Conservation (phyloP, 2,329 filamentous ascomycete species). For the Didymella lethalis region DNA sequence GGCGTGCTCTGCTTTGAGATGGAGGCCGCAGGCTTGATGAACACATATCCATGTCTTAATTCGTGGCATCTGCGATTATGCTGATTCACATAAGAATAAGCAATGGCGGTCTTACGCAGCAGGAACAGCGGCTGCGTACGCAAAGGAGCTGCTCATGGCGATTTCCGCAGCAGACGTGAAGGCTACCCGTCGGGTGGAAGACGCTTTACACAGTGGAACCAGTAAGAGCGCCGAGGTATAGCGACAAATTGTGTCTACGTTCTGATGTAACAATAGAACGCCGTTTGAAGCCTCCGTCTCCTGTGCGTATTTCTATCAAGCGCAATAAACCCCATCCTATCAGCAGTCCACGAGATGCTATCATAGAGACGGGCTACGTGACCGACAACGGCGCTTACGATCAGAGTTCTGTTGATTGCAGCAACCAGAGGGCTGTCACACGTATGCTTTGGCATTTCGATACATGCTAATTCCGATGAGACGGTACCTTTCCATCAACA, state of each 20-base stretch:
- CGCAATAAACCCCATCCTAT: background rate
- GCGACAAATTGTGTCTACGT: background rate
- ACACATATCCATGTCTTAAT: slow-evolving; percentile 12
- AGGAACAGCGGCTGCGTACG: slow-evolving; percentile 11
- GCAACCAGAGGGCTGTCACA: background rate
- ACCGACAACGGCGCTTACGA: background rate
- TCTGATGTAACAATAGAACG: background rate
- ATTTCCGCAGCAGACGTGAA: slow-evolving; percentile 20
- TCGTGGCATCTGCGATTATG: slow-evolving; percentile 17
- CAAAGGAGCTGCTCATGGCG: slow-evolving; percentile 17
- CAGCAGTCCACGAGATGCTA: background rate
- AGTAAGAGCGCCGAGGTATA: background rate
- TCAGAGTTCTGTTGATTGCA: background rate
- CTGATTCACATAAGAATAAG: slow-evolving; percentile 17
- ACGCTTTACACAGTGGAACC: background rate
- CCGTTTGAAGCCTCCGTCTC: background rate
- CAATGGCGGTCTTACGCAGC: slow-evolving; percentile 12
- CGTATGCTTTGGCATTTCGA: too few relatives aligned
- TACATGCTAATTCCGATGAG: background rate
- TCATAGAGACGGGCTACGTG: background rate
- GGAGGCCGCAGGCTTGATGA: slow-evolving; percentile 12
- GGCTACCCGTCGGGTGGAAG: background rate
- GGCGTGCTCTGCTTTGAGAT: slow-evolving; percentile 15
- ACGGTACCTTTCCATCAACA: background rate
- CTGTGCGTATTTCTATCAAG: background rate